Evolutionary conservation across 2,329 filamentous ascomycete species (phyloP).

Genomic region (Trichoderma aggressivum): DNA sequence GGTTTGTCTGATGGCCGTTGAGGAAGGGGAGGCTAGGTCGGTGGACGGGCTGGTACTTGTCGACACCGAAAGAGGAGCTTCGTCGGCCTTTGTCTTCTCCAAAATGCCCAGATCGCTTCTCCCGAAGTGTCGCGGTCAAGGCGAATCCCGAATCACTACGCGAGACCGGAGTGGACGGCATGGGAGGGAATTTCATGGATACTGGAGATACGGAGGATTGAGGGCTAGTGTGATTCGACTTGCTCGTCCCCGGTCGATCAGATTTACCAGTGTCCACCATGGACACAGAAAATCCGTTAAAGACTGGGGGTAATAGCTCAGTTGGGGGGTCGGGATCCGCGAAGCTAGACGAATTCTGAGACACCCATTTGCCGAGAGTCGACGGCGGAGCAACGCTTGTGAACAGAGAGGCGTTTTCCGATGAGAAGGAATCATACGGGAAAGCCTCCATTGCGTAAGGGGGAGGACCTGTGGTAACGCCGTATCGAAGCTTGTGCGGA

Average conservation of each 20-base stretch:
- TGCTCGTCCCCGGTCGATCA: constrained; percentile 76
- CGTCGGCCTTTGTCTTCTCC: constrained; percentile 72
- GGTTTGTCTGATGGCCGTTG: constrained; percentile 57
- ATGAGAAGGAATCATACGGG: constrained; percentile 84
- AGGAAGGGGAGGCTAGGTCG: constrained; percentile 73
- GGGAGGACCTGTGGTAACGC: constrained; percentile 83
- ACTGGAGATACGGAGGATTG: constrained; percentile 69
- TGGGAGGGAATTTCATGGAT: constrained; percentile 71
- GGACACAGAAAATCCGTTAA: constrained; percentile 86
- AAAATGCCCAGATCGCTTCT: constrained; percentile 94
- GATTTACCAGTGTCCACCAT: constrained; percentile 62
- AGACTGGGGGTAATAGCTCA: constrained; percentile 62
- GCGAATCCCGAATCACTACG: constrained; percentile 90
- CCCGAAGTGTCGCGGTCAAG: constrained; percentile 77
- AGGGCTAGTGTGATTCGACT: constrained; percentile 59
- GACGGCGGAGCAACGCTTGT: constrained; percentile 66
- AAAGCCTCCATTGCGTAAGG: constrained; percentile 91
- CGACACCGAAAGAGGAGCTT: constrained; percentile 88
- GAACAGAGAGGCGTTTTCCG: constrained; percentile 80
- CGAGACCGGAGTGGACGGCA: constrained; percentile 76
- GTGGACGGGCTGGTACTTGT: constrained; percentile 62
- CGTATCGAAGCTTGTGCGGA: constrained; percentile 82
- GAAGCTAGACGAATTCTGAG: constrained; percentile 85
- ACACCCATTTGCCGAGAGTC: constrained; percentile 79
- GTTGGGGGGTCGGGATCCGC: constrained; percentile 59